Percentiles rank a stretch among this genome's conserved stretches.
Conservation (phyloP, 176 grass and related monocot species). For the Carex myosuroides region DNA sequence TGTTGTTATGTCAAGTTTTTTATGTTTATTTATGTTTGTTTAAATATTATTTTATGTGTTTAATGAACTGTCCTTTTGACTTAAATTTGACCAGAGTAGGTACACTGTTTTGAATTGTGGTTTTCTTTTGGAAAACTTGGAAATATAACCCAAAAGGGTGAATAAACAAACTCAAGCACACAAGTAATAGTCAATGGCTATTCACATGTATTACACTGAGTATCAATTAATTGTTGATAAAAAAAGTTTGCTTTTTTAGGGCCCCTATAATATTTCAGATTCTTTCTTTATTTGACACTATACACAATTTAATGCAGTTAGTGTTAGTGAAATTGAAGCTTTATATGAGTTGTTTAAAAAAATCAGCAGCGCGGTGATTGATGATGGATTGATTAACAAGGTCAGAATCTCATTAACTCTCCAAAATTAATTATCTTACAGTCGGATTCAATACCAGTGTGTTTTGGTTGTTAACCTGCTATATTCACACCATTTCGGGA, state of each 20-base stretch:
- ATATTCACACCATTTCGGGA: background rate
- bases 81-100: background rate
- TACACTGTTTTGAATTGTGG: background rate
- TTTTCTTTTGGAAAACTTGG: background rate
- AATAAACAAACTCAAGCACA: background rate
- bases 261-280: background rate
- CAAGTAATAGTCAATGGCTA: background rate
- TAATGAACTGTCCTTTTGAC: background rate
- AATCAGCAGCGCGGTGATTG: constrained; percentile 80
- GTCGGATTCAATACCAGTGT: background rate
- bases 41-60: background rate
- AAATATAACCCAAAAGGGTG: background rate
- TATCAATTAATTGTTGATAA: background rate
- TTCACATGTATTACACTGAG: background rate
- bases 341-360: constrained; percentile 84
- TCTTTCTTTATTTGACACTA: background rate
- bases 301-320: constrained; percentile 35
- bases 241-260: background rate
- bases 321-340: constrained; percentile 79
- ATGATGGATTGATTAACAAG: constrained; percentile 85
- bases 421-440: background rate
- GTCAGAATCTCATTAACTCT: constrained; percentile 21
- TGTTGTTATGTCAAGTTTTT: background rate
- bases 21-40: background rate
- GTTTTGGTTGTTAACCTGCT: background rate